Evolutionary conservation across 2,329 filamentous ascomycete species (phyloP), one percentile per base, ranked within the genome.

Genomic region (Didymella exigua): DNA sequence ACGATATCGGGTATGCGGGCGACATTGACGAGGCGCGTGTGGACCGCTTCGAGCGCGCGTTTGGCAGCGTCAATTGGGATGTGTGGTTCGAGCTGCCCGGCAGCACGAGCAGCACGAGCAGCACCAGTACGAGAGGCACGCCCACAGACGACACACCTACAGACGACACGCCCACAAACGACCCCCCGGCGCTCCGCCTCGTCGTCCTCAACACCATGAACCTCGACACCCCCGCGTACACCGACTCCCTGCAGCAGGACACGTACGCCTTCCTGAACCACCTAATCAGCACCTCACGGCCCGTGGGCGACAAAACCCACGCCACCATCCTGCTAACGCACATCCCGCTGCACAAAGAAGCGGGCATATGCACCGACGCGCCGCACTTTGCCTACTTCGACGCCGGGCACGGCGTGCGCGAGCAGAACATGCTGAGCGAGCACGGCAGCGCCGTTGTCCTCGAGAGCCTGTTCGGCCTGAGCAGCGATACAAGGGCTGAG

Each of bases 1-100:
- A 99, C 72, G 95, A 99, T 74, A 88, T 99, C 68, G 95, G 95
- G 29, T 99, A 99, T 72, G 91, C 93, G 0, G 95, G 95, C 3
- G 95, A 99, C 74, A 82, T 98, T 58, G 91, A 89, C 34, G 77
- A 82, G n/a, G 81, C 86, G 58, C 86, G 92, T 3, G 81, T 97
- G 49, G 80, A 85, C 24, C 85, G 95, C 1, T 99, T 98, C 71
- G 92, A 96, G 76, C 81, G 83, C 19, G 84, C 84, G 1, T 99
- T 96, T 77, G 95, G 95, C 52, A 90, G 87, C 61, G 86, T 90
- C 16, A 96, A 98, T 73, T 99, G 96, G 82, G 92, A 96, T 69
- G 82, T 96, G 10, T 85, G 88, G 29, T 86, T 98, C 53, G 68
- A 61, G 76, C 54, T 75, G 53, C 67, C 70, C 9, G 26, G 14